Base-by-base conservation (phyloP, 768 basidiomycete species). In the Lactarius tabidus region DNA sequence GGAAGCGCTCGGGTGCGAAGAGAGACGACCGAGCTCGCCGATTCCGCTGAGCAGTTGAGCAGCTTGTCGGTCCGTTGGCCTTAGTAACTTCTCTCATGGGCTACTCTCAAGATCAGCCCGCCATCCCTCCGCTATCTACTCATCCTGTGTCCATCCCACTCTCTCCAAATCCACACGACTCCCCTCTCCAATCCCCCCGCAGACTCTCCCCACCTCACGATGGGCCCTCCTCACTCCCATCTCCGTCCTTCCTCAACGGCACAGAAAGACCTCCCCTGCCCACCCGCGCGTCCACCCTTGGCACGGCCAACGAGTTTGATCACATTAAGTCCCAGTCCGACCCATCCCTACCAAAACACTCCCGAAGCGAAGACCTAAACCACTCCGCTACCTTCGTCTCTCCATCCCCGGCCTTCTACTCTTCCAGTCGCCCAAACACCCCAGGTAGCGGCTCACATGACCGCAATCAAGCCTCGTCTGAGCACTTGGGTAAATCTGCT, bases 341-440 rank as follows among this genome's bases (percentile, higher is more conserved):
- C 36, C 36, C 56, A 15, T 54, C 67, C 6, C 28, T 59, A 26
- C 70, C 70, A 45, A 71, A 82, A 64, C 84, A 88, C 72, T 78
- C 87, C 64, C 85, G 82, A 60, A 91, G 89, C 76, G 82, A 88
- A 71, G 90, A 90, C 77, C 78, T 90, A 59, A 88, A 84, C 75
- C 89, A 90, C 74, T 71, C 75, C 54, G 69, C 63, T 41, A 68
- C 73, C 54, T 70, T 70, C 54, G 67, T 43, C 62, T 57, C 53
- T 56, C 64, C 62, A 15, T 68, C 64, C 59, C 69, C 65, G 62
- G 59, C 79, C 78, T 84, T 83, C 73, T 78, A 81, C 67, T 75
- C 80, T 68, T 79, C 80, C 57, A 85, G 81, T 76, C 84, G 84
- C 67, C 83, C 87, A n/a, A 76, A 81, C 41, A 87, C 84, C 15